Conservation (phyloP, 2,329 filamentous ascomycete genomes). For the Fusarium sacchari region DNA sequence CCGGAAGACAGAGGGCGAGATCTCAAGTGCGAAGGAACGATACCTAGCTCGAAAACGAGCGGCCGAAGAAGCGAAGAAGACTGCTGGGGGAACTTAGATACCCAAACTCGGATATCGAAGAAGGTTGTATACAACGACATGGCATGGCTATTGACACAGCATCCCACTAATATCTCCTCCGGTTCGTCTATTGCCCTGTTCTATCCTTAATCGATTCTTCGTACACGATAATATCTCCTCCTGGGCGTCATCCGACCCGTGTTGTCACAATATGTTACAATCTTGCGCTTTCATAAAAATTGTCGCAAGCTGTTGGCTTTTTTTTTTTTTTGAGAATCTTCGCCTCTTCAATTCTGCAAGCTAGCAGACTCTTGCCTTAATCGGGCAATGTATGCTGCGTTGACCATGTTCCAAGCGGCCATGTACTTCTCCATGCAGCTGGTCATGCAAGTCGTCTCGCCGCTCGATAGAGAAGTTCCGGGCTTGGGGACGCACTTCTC, state of each 20-base stretch:
- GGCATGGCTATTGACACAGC: constrained; percentile 30
- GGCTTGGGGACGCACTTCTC: constrained; percentile 79
- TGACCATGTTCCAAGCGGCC: constrained; percentile 79
- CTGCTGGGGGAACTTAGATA: constrained; percentile 47
- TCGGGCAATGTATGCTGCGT: constrained; percentile 72
- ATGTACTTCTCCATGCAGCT: constrained; percentile 90
- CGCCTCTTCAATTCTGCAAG: background rate
- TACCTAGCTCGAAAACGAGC: constrained; percentile 82
- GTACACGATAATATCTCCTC: constrained; percentile 10
- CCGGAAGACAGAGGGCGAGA: constrained; percentile 79
- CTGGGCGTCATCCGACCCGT: constrained; percentile 6
- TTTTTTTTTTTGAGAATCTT: background rate
- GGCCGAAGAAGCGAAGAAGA: constrained; percentile 71
- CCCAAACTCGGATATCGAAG: constrained; percentile 32
- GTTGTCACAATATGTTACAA: constrained; percentile 44
- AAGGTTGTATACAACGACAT: constrained; percentile 24
- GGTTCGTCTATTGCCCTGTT: constrained; percentile 33
- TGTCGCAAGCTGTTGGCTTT: constrained; percentile 13
- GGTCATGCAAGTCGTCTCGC: constrained; percentile 77
- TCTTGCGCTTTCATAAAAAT: constrained; percentile 9
- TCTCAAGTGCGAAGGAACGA: constrained; percentile 80
- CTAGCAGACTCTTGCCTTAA: constrained; percentile 65
- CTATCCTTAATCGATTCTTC: constrained; percentile 24
- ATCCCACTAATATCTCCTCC: constrained; percentile 20
- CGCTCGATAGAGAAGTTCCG: constrained; percentile 70